Percentiles rank a stretch among this genome's conserved stretches.
phyloP scores from a whole-genome alignment of 352 stramenopile genomes.

The Stramenopiles sp. region DNA sequence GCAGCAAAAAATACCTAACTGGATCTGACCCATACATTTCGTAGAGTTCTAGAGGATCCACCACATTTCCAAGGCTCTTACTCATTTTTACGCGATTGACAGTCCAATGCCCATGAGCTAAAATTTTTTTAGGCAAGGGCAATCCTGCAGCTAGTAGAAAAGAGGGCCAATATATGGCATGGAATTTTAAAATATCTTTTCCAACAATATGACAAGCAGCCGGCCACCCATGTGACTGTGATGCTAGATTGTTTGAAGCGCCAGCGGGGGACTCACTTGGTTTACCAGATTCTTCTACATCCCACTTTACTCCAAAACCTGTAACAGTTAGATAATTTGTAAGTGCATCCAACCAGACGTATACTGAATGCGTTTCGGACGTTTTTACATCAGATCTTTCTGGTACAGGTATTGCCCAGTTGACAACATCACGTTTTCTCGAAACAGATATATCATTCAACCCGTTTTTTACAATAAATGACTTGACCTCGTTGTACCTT shows the following conservation, averaged over 20 bases:
- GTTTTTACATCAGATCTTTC: constrained; percentile 9
- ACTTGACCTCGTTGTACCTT: constrained; percentile 65
- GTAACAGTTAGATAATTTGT: constrained; percentile 93
- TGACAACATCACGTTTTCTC: constrained; percentile 70
- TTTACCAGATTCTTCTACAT: constrained; percentile 20
- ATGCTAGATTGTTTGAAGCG: not conserved
- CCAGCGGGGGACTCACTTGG: constrained; percentile 28
- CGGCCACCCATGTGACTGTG: constrained; percentile 29
- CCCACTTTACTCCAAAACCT: constrained; percentile 63
- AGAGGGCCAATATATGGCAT: constrained; percentile 90
- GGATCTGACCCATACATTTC: constrained; percentile 75
- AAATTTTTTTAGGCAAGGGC: constrained; percentile 72
- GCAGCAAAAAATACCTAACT: constrained; percentile 77
- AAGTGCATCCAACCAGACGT: constrained; percentile 98
- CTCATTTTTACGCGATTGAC: constrained; percentile 97
- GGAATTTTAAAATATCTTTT: constrained; percentile 98
- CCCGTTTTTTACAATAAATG: constrained; percentile 56
- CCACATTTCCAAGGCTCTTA: constrained; percentile 94
- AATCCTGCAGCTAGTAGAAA: constrained; percentile 91
- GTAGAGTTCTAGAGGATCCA: constrained; percentile 86
- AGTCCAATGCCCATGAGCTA: constrained; percentile 94
- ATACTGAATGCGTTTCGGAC: constrained; percentile 75
- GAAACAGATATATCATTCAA: constrained; percentile 89
- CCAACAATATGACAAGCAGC: constrained; percentile 61
- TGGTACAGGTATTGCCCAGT: constrained; percentile 88